A percentile compares a stretch with the other conserved stretches of the same genome.
Evolutionary conservation across 352 stramenopile species (phyloP).

Genomic region (Phytophthora fragariae): DNA sequence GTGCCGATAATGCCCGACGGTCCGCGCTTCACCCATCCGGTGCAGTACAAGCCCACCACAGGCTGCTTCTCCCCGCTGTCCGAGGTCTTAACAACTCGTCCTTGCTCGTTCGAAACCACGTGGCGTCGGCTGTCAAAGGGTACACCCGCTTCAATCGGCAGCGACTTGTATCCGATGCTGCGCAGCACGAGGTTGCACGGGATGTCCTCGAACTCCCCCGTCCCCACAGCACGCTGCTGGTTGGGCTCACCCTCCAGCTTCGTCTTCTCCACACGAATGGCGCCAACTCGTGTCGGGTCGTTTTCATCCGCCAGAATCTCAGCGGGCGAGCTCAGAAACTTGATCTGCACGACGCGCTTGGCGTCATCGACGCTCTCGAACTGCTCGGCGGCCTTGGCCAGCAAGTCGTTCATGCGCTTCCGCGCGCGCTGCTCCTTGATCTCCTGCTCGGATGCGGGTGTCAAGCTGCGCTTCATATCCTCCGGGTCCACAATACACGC

Average conservation of each 20-base stretch:
- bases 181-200: constrained; percentile 78
- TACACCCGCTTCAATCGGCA: constrained; percentile 63
- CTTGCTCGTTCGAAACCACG: constrained; percentile 68
- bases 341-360: constrained; percentile 77
- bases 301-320: constrained; percentile 68
- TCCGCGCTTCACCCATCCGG: constrained; percentile 98
- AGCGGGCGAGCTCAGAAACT: constrained; percentile 92
- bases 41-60: constrained; percentile 93
- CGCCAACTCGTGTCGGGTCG: constrained; percentile 57
- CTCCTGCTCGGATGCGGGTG: constrained; percentile 85
- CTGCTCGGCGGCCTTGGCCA: constrained; percentile 64
- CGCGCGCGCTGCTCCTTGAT: constrained; percentile 83
- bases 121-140: constrained; percentile 86
- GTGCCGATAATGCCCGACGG: constrained; percentile 98
- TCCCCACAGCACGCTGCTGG: constrained; percentile 85
- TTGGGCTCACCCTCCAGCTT: constrained; percentile 86
- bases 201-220: constrained; percentile 89
- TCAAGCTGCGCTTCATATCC: constrained; percentile 92
- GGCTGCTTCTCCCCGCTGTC: constrained; percentile 39
- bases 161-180: constrained; percentile 94
- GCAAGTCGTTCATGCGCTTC: constrained; percentile 88
- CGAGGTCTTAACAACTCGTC: constrained; percentile 60
- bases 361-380: constrained; percentile 34
- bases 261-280: constrained; percentile 90
- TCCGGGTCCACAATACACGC: constrained; percentile 88